Percentiles rank a stretch among this genome's conserved stretches.
Evolutionary conservation across 495 filamentous ascomycete species (phyloP).

Genomic region (Tricharina praecox): DNA sequence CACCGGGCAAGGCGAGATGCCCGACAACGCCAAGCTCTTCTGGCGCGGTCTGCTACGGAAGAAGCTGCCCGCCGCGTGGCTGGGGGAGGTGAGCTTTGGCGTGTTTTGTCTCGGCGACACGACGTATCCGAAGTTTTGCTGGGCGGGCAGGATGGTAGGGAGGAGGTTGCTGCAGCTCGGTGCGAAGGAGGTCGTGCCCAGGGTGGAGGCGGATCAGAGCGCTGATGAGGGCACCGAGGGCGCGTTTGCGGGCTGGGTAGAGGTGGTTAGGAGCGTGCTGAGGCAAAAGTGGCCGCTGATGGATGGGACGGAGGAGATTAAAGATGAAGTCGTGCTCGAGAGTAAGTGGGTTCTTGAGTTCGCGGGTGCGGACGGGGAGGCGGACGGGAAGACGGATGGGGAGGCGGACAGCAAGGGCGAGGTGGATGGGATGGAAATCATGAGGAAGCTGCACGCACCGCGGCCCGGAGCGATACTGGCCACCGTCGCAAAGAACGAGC

Average conservation of each 20-base stretch:
- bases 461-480: slow-evolving; percentile 36
- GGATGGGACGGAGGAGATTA: slow-evolving; percentile 47
- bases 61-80: slow-evolving; percentile 52
- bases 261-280: slow-evolving; percentile 45
- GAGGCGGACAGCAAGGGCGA: slow-evolving; percentile 7
- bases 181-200: slow-evolving; percentile 54
- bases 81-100: slow-evolving; percentile 51
- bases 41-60: slow-evolving; percentile 73
- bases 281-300: slow-evolving; percentile 54
- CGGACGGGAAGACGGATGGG: no score
- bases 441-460: slow-evolving; percentile 24
- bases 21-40: slow-evolving; percentile 57
- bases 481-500: slow-evolving; percentile 39
- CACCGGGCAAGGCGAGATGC: slow-evolving; percentile 87
- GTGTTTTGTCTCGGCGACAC: slow-evolving; percentile 88
- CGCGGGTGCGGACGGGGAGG: no score
- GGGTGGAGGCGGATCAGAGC: slow-evolving; percentile 81
- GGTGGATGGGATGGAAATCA: slow-evolving; percentile 27
- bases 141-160: slow-evolving; percentile 72
- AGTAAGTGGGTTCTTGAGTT: slow-evolving; percentile 60
- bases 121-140: slow-evolving; percentile 93
- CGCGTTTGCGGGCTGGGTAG: slow-evolving; percentile 61
- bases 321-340: slow-evolving; percentile 55
- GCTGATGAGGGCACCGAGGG: slow-evolving; percentile 87
- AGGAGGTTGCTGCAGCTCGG: slow-evolving; percentile 75